Conservation (phyloP, 495 filamentous ascomycete species). For the Lindgomyces ingoldianus region DNA sequence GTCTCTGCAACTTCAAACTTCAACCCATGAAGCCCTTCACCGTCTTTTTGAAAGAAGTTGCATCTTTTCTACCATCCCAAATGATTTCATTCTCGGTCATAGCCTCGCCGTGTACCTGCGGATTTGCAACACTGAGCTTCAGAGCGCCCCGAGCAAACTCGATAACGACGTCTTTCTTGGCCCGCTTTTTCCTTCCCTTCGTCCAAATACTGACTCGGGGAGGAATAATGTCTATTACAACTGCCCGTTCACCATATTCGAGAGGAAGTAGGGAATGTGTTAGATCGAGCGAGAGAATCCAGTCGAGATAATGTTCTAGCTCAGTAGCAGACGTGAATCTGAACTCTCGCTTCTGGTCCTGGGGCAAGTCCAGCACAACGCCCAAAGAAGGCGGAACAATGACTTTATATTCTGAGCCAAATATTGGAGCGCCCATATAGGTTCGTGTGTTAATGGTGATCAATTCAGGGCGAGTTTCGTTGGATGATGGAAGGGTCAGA, state of each 20-base stretch:
- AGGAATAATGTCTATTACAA: background rate
- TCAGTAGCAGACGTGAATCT: slow-evolving; percentile 25
- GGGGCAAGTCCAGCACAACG: slow-evolving; percentile 4
- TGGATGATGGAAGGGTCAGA: slow-evolving; percentile 26
- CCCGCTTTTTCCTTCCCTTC: slow-evolving; percentile 2
- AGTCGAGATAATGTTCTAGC: slow-evolving; percentile 24
- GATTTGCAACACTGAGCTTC: background rate
- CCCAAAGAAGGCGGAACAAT: slow-evolving; percentile 39
- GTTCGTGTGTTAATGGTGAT: slow-evolving; percentile 53
- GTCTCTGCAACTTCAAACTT: background rate
- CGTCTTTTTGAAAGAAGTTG: background rate
- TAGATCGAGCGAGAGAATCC: slow-evolving; percentile 26
- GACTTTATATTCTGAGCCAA: slow-evolving; percentile 54
- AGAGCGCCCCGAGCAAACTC: background rate
- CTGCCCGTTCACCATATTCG: background rate
- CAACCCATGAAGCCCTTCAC: background rate
- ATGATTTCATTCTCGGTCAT: background rate
- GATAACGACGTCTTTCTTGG: background rate
- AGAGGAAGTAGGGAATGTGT: slow-evolving; percentile 17
- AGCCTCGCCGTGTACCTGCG: background rate
- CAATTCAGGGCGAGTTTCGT: slow-evolving; percentile 28
- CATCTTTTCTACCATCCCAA: background rate
- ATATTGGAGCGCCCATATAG: slow-evolving; percentile 46
- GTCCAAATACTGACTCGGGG: background rate
- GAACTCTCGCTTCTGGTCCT: slow-evolving; percentile 24